Base-by-base conservation (phyloP, 306 rosid species). In the Quercus glauca region DNA sequence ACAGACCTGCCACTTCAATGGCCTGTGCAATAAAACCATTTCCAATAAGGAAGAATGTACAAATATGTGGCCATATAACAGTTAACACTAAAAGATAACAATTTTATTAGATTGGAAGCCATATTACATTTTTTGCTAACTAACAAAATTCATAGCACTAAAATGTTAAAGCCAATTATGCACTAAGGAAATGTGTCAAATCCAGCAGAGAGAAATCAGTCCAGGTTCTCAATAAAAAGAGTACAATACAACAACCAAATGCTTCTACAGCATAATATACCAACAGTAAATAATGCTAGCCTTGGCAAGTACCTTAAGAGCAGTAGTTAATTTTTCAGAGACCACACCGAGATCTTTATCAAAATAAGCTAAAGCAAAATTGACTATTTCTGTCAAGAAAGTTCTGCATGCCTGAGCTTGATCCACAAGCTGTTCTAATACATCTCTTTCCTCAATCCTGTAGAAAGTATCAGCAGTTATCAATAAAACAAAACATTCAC, bases 381-480 rank as follows among this genome's bases (percentile, higher is more conserved):
- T 88, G 78, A 88, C 75, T 73, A 83, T 78, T 78, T 85, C 97
- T 81, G 83, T 78, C 88, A 92, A 82, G 77, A 76, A 79, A 74
- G 86, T 82, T 76, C 85, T 86, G 81, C 97, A 91, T 63, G 82
- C 84, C 65, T 79, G 80, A 65, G 96, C 93, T 81, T 87, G 88
- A 86, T 89, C 90, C 71, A 92, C 83, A 67, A 91, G 78, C 78
- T 85, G 86, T 58, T 88, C 78, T 85, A 92, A 83, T 69, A 81
- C 70, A 72, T 89, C 90, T 75, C 75, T 83, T 83, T 95, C 99
- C 83, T 87, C 89, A 82, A 91, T 86, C 86, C 99, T 95, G 92
- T 52, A 84, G 74, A 77, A 70, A 79, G 76, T 72, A 85, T 55
- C 52, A 21, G 26, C 51, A 6, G 25, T 14, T 28, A 67, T 58